Conservation (phyloP, 495 filamentous ascomycete species). For the Opeltia flavorubescens region DNA sequence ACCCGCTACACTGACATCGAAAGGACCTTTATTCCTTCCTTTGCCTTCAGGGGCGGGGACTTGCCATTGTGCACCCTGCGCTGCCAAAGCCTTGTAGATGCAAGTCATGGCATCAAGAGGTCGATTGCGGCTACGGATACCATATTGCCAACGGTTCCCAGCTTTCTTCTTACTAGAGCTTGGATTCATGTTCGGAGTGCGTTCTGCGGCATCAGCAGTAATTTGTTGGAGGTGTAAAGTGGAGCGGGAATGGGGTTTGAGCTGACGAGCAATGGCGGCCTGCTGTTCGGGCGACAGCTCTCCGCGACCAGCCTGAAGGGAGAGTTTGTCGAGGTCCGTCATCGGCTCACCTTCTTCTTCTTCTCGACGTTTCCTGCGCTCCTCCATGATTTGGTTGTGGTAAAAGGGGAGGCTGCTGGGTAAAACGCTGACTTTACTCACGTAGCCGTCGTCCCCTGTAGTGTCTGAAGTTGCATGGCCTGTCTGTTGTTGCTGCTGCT, state of each 20-base stretch:
- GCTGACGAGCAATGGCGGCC: conserved; percentile 54
- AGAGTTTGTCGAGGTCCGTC: conserved; percentile 5
- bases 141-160: conserved; percentile 89
- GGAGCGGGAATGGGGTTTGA: conserved; percentile 65
- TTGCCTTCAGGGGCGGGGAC: conserved; percentile 23
- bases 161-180: conserved; percentile 32
- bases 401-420: conserved; percentile 82
- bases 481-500: conserved; percentile 2
- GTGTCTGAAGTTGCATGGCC: background rate
- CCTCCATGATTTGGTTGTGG: conserved; percentile 78
- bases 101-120: conserved; percentile 87
- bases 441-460: conserved; percentile 21
- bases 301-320: conserved; percentile 3
- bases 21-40: conserved; percentile 9
- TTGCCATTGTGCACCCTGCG: conserved; percentile 79
- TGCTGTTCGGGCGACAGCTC: conserved; percentile 57
- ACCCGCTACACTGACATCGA: conserved; percentile 14
- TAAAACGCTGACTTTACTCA: conserved; percentile 76
- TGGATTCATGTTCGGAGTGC: conserved; percentile 24
- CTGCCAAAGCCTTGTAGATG: conserved; percentile 77
- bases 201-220: conserved; percentile 33
- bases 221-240: conserved; percentile 35
- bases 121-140: conserved; percentile 83
- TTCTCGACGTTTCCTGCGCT: conserved; percentile 29
- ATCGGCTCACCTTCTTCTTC: conserved; percentile 8